Percentiles rank a stretch among this genome's conserved stretches.
Conservation (phyloP, 345 rosid genomes). For the Heritiera littoralis region DNA sequence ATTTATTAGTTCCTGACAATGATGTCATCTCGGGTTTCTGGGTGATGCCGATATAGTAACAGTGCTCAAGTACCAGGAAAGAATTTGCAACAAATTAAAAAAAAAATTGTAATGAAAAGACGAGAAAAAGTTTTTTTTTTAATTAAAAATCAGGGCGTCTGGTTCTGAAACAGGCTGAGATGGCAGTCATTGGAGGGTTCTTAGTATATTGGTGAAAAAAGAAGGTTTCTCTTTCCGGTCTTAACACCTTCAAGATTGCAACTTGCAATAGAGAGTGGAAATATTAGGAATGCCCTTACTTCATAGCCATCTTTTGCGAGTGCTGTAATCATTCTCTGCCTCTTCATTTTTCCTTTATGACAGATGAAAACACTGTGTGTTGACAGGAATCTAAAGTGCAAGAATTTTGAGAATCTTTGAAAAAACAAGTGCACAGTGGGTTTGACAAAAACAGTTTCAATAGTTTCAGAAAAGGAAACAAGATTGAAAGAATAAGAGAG, state of each 20-base stretch:
- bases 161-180: conserved; percentile 3
- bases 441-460: conserved; percentile 8
- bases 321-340: conserved; percentile 1
- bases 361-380: conserved; percentile 1
- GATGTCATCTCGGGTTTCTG: conserved; percentile 8
- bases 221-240: conserved; percentile 6
- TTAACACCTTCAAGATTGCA: conserved; percentile 1
- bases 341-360: neutral
- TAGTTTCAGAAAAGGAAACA: neutral
- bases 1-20: neutral
- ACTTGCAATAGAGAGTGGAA: neutral
- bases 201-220: conserved; percentile 18
- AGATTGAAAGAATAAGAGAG: neutral
- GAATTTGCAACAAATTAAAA: neutral
- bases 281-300: conserved; percentile 5
- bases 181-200: conserved; percentile 19
- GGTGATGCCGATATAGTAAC: conserved; percentile 11
- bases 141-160: conserved; percentile 23
- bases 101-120: conserved; percentile 11
- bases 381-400: neutral
- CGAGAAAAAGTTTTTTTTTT: neutral
- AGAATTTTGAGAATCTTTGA: conserved; percentile 2
- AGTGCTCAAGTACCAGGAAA: neutral
- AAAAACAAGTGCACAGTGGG: neutral
- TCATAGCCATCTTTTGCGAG: conserved; percentile 19